Evolutionary conservation across 371 early-diverging fungal genomes (phyloP).

Genomic region (Conidiobolus incongruus): DNA sequence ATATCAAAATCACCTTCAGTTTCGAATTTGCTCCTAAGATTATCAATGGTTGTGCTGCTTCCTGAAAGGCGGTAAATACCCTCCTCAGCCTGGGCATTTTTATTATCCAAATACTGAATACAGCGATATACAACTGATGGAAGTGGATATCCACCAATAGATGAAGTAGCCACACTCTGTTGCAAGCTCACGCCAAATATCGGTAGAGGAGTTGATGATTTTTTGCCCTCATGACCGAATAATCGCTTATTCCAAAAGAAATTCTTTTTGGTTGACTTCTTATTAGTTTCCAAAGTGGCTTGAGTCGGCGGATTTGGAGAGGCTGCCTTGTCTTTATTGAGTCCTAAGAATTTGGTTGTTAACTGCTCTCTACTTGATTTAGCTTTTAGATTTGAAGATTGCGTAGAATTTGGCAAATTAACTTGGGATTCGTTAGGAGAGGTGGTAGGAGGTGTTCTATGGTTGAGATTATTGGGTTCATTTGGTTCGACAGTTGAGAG

Average conservation of each 20-base stretch:
- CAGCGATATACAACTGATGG: slow-evolving; percentile 85
- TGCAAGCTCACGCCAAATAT: neutral
- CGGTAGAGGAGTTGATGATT: neutral
- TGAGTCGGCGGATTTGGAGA: slow-evolving; percentile 5
- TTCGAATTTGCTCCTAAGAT: slow-evolving; percentile 57
- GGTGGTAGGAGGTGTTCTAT: too few species aligned
- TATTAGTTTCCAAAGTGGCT: slow-evolving; percentile 14
- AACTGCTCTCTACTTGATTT: neutral
- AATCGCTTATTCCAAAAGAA: neutral
- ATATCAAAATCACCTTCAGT: slow-evolving; percentile 21
- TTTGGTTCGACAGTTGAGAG: too few species aligned
- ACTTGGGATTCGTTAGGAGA: too few species aligned
- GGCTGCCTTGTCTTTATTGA: too few species aligned
- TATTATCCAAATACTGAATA: slow-evolving; percentile 80
- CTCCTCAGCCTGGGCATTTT: slow-evolving; percentile 61
- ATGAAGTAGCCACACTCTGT: neutral
- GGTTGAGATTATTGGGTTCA: too few species aligned
- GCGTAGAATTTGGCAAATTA: too few species aligned
- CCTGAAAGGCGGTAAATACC: slow-evolving; percentile 88
- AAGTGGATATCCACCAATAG: slow-evolving; percentile 37
- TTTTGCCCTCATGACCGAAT: neutral
- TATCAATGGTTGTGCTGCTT: slow-evolving; percentile 34
- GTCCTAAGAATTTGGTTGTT: neutral
- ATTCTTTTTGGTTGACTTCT: neutral
- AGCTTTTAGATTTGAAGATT: neutral